Evolutionary conservation across 2,329 filamentous ascomycete species (phyloP).

Genomic region (Zasmidium cellare): DNA sequence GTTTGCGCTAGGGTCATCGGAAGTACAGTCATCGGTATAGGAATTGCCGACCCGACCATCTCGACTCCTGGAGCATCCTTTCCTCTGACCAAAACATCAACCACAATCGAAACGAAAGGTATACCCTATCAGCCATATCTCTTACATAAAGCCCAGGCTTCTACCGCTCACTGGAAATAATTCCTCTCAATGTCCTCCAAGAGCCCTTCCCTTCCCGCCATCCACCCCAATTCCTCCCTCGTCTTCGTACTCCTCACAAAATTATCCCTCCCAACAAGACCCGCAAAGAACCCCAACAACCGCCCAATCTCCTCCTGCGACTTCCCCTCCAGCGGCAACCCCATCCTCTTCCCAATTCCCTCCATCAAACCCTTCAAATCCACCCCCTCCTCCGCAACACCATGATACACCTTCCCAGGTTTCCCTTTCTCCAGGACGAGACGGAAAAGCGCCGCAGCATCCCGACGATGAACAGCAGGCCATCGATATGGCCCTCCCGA

Average conservation of each 20-base stretch:
- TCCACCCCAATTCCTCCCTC: not conserved
- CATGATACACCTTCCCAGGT: slow-evolving; percentile 41
- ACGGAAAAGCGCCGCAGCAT: slow-evolving; percentile 45
- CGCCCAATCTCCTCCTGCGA: not conserved
- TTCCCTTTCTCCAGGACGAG: slow-evolving; percentile 37
- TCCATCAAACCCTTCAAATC: slow-evolving; percentile 1
- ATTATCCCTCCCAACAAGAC: not conserved
- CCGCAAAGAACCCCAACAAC: not conserved
- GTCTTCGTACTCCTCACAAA: not conserved
- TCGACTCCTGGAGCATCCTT: too few species aligned
- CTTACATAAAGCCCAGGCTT: too few species aligned
- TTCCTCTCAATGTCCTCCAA: not conserved
- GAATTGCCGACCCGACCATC: too few species aligned
- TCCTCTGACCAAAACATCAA: too few species aligned
- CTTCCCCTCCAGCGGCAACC: not conserved
- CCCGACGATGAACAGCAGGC: slow-evolving; percentile 43
- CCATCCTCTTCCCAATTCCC: not conserved
- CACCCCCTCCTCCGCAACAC: slow-evolving; percentile 29
- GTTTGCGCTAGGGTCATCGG: too few species aligned
- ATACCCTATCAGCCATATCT: too few species aligned
- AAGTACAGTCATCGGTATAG: too few species aligned
- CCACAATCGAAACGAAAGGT: too few species aligned
- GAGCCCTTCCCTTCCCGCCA: not conserved
- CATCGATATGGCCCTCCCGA: slow-evolving; percentile 32
- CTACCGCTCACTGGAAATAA: too few species aligned